Evolutionary conservation across 768 basidiomycete genomes (phyloP), one percentile per base, ranked within the genome.

Genomic region (Cantharellus anzutake): DNA sequence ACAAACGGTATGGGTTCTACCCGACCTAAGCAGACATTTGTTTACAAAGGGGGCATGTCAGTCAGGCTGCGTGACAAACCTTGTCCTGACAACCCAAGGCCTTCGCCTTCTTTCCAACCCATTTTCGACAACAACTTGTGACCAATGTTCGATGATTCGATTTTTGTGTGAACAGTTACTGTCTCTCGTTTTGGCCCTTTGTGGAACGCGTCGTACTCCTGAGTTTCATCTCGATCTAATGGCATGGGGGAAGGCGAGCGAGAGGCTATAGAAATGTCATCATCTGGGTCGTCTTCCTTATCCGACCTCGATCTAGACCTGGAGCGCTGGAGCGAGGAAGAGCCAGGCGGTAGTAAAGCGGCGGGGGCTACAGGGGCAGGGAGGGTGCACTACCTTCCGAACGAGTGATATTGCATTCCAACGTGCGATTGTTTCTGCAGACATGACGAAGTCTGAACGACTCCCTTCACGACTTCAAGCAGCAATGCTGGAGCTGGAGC

Each of bases 1-100:
- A 81, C 76, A 68, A 90, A 90, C 4, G 88, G 87, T 50, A 91
- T 75, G 2, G 88, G 88, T 52, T 91, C 87, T 58, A 84, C 76
- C 59, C 86, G 84, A 44, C 85, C 88, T 90, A 61, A 29, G 61
- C 2, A 20, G 60, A 59, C 42, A 29, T 41, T 29, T 16, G 11
- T 5, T 41, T 59, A 44, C n/a, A n/a, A 29, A 39, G 41, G 55
- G 41, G 29, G 38, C 42, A 62, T 16, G 51, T 44, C 64, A 55
- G 58, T 38, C 16, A 16, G 50, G 35, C 29, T 11, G 37, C 34
- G 29, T 7, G 41, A 61, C 72, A 20, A 62, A 88, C 88, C 88
- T 61, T 88, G 84, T 38, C 76, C 80, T 57, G 85, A 83, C 14
- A 85, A 65, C 3, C 88, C 88, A 1, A 91, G 73, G 16, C 84